Base-by-base conservation (phyloP, 1,284 basidiomycete genomes). In the Pseudozyma thailandica region DNA sequence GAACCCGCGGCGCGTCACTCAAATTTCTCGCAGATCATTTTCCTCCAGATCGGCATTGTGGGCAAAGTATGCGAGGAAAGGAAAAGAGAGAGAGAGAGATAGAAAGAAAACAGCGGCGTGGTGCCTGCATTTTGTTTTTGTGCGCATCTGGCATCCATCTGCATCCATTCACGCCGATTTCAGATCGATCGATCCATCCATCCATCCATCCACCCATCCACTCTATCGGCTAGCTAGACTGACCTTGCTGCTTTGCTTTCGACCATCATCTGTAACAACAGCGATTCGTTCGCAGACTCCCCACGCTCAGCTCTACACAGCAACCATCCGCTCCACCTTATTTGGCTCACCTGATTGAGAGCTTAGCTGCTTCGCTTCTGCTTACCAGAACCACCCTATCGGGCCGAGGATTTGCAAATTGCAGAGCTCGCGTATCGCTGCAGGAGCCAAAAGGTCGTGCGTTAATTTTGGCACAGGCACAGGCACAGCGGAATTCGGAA, bases 401-500 rank as follows among this genome's bases (percentile, higher is more conserved):
- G 50, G 50, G 27, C 41, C 50, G 41, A 51, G 33, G 27, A 35
- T 44, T 6, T 15, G 30, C 26, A 18, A 30, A 21, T n/a, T 16
- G 47, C 39, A 20, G n/a, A 25, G n/a, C 25, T 27, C 42, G n/a
- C n/a, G n/a, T n/a, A 26, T n/a, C 50, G 41, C 33, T 9, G 33
- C 15, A 12, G 5, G 15, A 35, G 13, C n/a, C 33, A n/a, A n/a
- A n/a, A n/a, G n/a, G n/a, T 16, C 21, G 23, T 41, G 28, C 39
- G 50, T 16, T 39, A 37, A 27, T 26, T 52, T 50, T 49, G 44
- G 49, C 60, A 63, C 52, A 62, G n/a, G n/a, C n/a, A n/a, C n/a
- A n/a, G n/a, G n/a, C n/a, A n/a, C 9, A 31, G 31, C 53, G 61
- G 54, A 63, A 63, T 44, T 63, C 61, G 61, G 61, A 57, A 45